A percentile compares a stretch with the other conserved stretches of the same genome.
Evolutionary conservation across 495 filamentous ascomycete species (phyloP).

Genomic region (Xylaria intraflava): DNA sequence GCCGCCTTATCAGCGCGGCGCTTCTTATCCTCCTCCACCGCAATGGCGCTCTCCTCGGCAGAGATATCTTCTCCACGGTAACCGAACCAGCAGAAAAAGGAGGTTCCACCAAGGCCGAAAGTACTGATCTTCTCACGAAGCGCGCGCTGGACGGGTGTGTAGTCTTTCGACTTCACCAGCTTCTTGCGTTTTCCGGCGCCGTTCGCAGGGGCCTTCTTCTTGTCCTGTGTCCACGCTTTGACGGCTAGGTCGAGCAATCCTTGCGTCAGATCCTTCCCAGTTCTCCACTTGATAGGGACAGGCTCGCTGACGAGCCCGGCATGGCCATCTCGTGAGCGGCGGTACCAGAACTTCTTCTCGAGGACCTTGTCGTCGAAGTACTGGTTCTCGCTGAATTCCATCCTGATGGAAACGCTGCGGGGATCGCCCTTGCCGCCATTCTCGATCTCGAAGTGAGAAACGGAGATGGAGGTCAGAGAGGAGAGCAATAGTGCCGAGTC

Average conservation of each 20-base stretch:
- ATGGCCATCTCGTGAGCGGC: conserved; percentile 58
- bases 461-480: conserved; percentile 54
- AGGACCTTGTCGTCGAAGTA: conserved; percentile 67
- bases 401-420: conserved; percentile 54
- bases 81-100: conserved; percentile 86
- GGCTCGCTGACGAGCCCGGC: conserved; percentile 75
- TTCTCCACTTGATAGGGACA: conserved; percentile 82
- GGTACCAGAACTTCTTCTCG: conserved; percentile 86
- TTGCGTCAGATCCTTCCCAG: conserved; percentile 69
- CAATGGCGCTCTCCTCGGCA: conserved; percentile 60
- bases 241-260: conserved; percentile 68
- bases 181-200: conserved; percentile 44
- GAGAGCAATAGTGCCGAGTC: conserved; percentile 63
- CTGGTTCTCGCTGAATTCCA: conserved; percentile 61
- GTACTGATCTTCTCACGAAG: conserved; percentile 49
- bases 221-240: conserved; percentile 59
- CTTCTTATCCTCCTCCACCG: conserved; percentile 52
- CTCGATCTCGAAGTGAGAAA: conserved; percentile 70
- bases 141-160: conserved; percentile 44
- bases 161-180: conserved; percentile 34
- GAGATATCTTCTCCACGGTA: conserved; percentile 60
- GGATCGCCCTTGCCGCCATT: conserved; percentile 53
- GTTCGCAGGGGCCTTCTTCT: conserved; percentile 32
- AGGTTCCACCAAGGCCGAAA: conserved; percentile 51
- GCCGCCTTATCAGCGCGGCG: conserved; percentile 48